A percentile compares a stretch with the other conserved stretches of the same genome.
Evolutionary conservation across 192 early-diverging fungal genomes (phyloP).

Genomic region (Dissophora globulifera): DNA sequence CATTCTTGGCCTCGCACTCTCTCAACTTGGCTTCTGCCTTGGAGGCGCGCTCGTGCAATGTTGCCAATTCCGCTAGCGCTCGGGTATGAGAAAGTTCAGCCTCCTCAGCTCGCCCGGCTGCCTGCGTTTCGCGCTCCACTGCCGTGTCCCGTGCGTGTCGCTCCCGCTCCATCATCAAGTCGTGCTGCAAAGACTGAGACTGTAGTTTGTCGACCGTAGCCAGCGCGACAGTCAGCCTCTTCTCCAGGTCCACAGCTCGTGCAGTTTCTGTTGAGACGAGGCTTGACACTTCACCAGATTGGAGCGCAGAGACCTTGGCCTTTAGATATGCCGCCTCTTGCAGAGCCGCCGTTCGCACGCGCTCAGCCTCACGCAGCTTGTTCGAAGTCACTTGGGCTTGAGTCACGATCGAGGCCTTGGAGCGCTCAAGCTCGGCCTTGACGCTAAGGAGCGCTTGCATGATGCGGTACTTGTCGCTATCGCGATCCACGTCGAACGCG

Average conservation of each 20-base stretch:
- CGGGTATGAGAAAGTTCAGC: constrained; percentile 58
- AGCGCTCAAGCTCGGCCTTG: constrained; percentile 57
- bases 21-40: constrained; percentile 56
- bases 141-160: constrained; percentile 55
- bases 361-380: constrained; percentile 61
- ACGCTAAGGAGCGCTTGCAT: constrained; percentile 56
- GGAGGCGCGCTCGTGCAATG: constrained; percentile 56
- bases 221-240: constrained; percentile 55
- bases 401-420: constrained; percentile 55
- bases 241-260: constrained; percentile 58
- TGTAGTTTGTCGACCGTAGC: constrained; percentile 51
- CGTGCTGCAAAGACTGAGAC: constrained; percentile 50
- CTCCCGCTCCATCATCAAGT: constrained; percentile 54
- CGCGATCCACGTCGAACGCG: constrained; percentile 56
- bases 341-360: constrained; percentile 62
- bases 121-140: constrained; percentile 54
- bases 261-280: constrained; percentile 57
- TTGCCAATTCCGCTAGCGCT: constrained; percentile 56
- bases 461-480: constrained; percentile 53
- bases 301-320: constrained; percentile 61
- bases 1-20: constrained; percentile 51
- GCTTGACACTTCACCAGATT: constrained; percentile 46
- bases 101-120: constrained; percentile 55
- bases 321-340: constrained; percentile 67
- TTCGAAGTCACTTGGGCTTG: constrained; percentile 59